Evolutionary conservation across 441 rosid species (phyloP).

Genomic region (Brassica hybrid): DNA sequence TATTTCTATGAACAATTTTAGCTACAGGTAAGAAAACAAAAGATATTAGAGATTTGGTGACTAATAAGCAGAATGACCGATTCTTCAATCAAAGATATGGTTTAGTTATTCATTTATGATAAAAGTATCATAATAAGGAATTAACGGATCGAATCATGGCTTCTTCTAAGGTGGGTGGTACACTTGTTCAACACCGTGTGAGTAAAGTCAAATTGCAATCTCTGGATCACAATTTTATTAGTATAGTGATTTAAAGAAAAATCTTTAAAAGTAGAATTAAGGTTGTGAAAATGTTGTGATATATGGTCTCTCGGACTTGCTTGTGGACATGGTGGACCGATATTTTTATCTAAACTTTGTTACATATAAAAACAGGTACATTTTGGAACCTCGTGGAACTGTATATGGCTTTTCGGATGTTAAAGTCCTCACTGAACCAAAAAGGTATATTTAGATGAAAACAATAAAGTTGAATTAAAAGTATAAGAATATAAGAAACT

Average conservation of each 20-base stretch:
- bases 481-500: neutral
- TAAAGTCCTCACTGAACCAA: neutral
- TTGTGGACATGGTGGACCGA: neutral
- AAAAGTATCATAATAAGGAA: conserved; percentile 15
- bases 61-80: conserved; percentile 23
- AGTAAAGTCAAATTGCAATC: conserved; percentile 21
- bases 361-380: neutral
- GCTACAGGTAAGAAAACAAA: conserved; percentile 15
- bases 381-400: neutral
- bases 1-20: neutral
- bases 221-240: neutral
- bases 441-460: neutral
- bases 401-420: neutral
- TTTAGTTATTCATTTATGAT: neutral
- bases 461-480: neutral
- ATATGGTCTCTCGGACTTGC: neutral
- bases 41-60: conserved; percentile 36
- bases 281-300: conserved; percentile 4
- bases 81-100: conserved; percentile 36
- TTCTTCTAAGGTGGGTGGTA: conserved; percentile 20
- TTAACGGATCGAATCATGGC: conserved; percentile 26
- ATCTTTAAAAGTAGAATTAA: neutral
- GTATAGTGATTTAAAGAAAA: too few species aligned
- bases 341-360: neutral
- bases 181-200: conserved; percentile 14